Conservation (phyloP, 139 green algal genomes). For the Zygnema circumcarinatum region DNA sequence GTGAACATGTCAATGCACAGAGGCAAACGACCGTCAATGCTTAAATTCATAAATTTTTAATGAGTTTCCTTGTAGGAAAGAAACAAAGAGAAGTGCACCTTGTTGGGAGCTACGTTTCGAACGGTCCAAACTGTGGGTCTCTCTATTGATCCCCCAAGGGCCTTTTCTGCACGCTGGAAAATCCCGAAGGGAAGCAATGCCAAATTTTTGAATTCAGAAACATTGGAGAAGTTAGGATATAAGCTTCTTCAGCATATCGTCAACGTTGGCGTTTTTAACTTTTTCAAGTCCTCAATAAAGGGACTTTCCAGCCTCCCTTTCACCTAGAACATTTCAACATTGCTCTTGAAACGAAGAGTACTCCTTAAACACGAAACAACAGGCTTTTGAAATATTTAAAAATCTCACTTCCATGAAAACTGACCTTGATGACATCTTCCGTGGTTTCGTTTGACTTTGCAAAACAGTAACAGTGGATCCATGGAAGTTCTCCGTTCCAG, state of each 20-base stretch:
- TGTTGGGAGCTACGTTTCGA: slow-evolving; percentile 89
- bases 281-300: background rate
- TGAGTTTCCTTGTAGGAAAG: background rate
- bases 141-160: slow-evolving; percentile 72
- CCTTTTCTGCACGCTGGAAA: slow-evolving; percentile 37
- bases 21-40: background rate
- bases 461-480: slow-evolving; percentile 95
- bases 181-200: slow-evolving; percentile 12
- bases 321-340: background rate
- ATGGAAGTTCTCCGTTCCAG: slow-evolving; percentile 79
- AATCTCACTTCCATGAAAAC: too few species aligned
- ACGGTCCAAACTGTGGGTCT: slow-evolving; percentile 72
- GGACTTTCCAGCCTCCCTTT: background rate
- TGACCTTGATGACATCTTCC: slow-evolving; percentile 64
- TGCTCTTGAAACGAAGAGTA: background rate
- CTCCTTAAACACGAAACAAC: too few species aligned
- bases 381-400: too few species aligned
- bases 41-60: background rate
- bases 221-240: background rate
- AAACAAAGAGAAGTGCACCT: slow-evolving; percentile 8
- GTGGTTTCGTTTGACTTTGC: slow-evolving; percentile 69
- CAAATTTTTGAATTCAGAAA: background rate
- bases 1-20: background rate
- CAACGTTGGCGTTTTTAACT: background rate
- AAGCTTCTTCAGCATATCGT: background rate